Evolutionary conservation across 148 eudicot species (phyloP), one percentile per base, ranked within the genome.

Genomic region (Salicornia ramosissima): DNA sequence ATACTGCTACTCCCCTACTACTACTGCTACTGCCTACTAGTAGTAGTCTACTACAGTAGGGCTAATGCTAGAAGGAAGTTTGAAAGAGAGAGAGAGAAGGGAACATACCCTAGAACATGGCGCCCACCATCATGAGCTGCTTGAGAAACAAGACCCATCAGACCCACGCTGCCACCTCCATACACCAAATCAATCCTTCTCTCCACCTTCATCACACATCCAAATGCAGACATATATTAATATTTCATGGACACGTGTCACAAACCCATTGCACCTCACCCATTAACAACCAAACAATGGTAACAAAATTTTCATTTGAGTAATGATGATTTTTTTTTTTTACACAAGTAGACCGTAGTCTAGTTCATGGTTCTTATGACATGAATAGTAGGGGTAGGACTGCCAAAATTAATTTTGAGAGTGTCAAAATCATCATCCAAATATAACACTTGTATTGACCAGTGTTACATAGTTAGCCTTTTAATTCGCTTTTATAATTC

Each of bases 61-160:
- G 51, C 22, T 30, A 74, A 45, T 42, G 29, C 36, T 10, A 56
- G 55, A 36, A 57, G 33, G 71, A 47, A n/a, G n/a, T n/a, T n/a
- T n/a, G n/a, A n/a, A n/a, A n/a, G n/a, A n/a, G n/a, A 64, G 71
- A 74, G 69, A 73, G 58, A 34, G 46, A 65, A 54, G 31, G 51
- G 52, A 61, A 71, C 73, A 54, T 84, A 92, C 97, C 97, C 97
- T 79, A 92, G 92, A 84, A 92, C 98, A 86, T 92, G 98, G 85
- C 98, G 98, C 80, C 98, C 98, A 80, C 98, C 98, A 85, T 92
- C 90, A 85, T 92, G 94, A 83, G 86, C 98, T 69, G 98, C 94
- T 80, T 92, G 98, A 82, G 98, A 90, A 86, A 92, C 94, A 78
- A 90, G 96, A 74, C 98, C 98, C 98, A 92, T 92, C 75, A 92